Evolutionary conservation across 371 early-diverging fungal species (phyloP).

Genomic region (Mortierella sp.): DNA sequence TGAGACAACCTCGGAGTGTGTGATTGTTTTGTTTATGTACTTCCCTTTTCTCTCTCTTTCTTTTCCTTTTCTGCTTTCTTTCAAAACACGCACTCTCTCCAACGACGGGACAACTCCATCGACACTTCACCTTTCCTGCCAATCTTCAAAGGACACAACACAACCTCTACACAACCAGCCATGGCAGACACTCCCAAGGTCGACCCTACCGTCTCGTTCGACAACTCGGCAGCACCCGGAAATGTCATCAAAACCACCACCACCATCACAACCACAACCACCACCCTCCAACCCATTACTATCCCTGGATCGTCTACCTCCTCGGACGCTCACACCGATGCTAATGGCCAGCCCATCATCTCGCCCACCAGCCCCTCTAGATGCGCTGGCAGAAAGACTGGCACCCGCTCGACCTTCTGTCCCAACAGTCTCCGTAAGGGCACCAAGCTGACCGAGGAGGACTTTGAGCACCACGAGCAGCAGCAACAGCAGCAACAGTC

Average conservation of each 20-base stretch:
- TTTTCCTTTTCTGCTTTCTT: neutral
- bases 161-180: neutral
- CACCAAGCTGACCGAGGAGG: slow-evolving; percentile 38
- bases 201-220: slow-evolving; percentile 13
- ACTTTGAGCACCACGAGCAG: slow-evolving; percentile 29
- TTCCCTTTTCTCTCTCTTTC: neutral
- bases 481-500: slow-evolving; percentile 19
- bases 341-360: neutral
- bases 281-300: slow-evolving; percentile 1
- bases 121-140: neutral
- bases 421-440: slow-evolving; percentile 32
- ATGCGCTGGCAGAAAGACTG: slow-evolving; percentile 36
- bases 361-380: slow-evolving; percentile 31
- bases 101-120: neutral
- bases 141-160: neutral
- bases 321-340: neutral
- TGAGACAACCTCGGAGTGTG: neutral
- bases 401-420: slow-evolving; percentile 56
- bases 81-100: neutral
- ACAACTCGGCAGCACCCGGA: neutral
- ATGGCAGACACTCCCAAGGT: slow-evolving; percentile 35
- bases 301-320: neutral
- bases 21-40: neutral
- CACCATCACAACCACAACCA: neutral
- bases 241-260: neutral